These are phyloP conservation scores for Hordeum marinum DNA, from an alignment of 176 grass and related monocot genomes.

Conservation along the genomic window DNA sequence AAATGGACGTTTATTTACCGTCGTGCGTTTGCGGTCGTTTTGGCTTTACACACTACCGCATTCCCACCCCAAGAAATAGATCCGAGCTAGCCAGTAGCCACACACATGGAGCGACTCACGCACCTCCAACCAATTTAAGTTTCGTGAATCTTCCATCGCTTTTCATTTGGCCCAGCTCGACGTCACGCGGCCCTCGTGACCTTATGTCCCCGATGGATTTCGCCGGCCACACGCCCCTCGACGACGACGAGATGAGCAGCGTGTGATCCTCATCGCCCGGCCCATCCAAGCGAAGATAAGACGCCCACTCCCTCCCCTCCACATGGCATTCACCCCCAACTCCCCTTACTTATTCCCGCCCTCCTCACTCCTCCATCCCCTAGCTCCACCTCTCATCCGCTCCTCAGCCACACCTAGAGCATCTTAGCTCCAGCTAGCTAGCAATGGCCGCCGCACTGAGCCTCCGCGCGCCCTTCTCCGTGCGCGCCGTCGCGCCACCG, in stretches of 20 bases:
- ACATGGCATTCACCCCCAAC: constrained; percentile 27
- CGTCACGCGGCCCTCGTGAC: background rate
- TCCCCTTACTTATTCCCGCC: constrained; percentile 22
- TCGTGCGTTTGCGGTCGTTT: too few relatives aligned
- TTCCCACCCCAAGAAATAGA: too few relatives aligned
- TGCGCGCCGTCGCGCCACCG: background rate
- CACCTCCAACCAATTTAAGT: background rate
- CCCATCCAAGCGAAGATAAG: constrained; percentile 38
- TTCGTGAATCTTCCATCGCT: background rate
- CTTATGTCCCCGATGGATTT: background rate
- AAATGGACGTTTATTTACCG: too few relatives aligned
- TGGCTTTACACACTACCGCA: too few relatives aligned
- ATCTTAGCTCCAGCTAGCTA: background rate
- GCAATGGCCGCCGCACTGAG: constrained; percentile 42
- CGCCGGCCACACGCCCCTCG: constrained; percentile 1
- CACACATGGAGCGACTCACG: background rate
- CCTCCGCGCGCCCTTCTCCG: constrained; percentile 39
- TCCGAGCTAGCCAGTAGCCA: background rate
- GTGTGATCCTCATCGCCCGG: constrained; percentile 41
- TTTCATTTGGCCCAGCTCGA: background rate
- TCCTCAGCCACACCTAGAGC: background rate
- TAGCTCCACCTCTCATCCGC: background rate
- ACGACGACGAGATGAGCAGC: constrained; percentile 29
- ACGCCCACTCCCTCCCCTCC: background rate
- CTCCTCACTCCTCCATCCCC: background rate